A percentile compares a stretch with the other conserved stretches of the same genome.
Evolutionary conservation across 1,284 basidiomycete genomes (phyloP).

Genomic region (Trametes pubescens): DNA sequence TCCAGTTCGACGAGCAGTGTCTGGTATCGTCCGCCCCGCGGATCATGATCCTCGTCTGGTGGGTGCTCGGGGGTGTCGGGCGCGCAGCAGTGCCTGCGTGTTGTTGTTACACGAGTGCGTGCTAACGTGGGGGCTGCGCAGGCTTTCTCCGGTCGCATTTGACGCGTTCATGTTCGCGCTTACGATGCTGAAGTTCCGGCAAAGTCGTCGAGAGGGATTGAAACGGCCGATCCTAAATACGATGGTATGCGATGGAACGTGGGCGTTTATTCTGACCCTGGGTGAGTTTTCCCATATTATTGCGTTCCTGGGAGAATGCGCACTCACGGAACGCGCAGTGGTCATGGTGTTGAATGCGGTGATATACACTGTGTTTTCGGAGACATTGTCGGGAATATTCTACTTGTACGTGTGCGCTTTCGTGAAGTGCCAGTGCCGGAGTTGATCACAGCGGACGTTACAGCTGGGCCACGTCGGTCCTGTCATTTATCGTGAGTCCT

Average conservation of each 20-base stretch:
- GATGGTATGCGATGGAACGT: slow-evolving; percentile 48
- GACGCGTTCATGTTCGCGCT: slow-evolving; percentile 46
- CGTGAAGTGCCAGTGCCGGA: neutral
- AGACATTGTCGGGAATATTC: slow-evolving; percentile 19
- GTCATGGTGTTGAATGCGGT: slow-evolving; percentile 27
- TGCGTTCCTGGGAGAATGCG: neutral
- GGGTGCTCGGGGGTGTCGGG: neutral
- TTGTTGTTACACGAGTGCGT: too few relatives aligned
- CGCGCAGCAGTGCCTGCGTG: too few relatives aligned
- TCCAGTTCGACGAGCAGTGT: slow-evolving; percentile 67
- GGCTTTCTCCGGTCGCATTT: slow-evolving; percentile 39
- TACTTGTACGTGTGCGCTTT: slow-evolving; percentile 20
- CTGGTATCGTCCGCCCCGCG: slow-evolving; percentile 43
- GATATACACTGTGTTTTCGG: slow-evolving; percentile 23
- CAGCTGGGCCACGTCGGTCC: slow-evolving; percentile 27
- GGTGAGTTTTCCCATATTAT: slow-evolving; percentile 10
- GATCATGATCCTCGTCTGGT: slow-evolving; percentile 25
- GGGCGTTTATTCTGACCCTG: slow-evolving; percentile 48
- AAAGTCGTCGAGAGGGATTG: slow-evolving; percentile 37
- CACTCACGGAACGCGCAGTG: slow-evolving; percentile 11
- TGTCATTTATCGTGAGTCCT: slow-evolving; percentile 30
- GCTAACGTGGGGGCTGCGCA: neutral
- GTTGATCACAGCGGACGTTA: neutral
- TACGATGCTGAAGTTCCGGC: slow-evolving; percentile 43
- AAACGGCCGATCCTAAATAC: slow-evolving; percentile 44